These are phyloP conservation scores for Drechmeria coniospora DNA, from an alignment of 2,329 filamentous ascomycete genomes.

Conservation along the genomic window DNA sequence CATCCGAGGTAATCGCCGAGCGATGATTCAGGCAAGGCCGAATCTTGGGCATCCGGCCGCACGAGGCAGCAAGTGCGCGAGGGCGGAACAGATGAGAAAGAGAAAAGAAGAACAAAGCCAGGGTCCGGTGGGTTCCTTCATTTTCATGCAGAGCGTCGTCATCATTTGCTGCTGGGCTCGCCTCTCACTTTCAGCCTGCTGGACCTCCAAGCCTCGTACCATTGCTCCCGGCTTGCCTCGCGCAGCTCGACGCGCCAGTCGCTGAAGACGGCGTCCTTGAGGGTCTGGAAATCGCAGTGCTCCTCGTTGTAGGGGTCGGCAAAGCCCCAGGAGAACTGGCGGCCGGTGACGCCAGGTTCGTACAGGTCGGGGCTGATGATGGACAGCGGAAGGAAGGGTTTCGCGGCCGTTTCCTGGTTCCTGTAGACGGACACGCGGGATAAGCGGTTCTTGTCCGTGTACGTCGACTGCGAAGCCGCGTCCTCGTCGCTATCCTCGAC, in stretches of 20 bases:
- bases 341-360: constrained; percentile 62
- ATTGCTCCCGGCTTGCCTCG: constrained; percentile 77
- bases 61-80: too few species aligned
- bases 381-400: constrained; percentile 70
- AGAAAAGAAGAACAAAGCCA: too few species aligned
- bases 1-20: too few species aligned
- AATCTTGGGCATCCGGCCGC: too few species aligned
- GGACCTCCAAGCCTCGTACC: constrained; percentile 93
- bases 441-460: constrained; percentile 26
- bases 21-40: too few species aligned
- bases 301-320: constrained; percentile 81
- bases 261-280: constrained; percentile 83
- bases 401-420: constrained; percentile 34
- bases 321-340: constrained; percentile 92
- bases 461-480: constrained; percentile 16
- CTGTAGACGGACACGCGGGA: constrained; percentile 30
- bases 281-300: constrained; percentile 84
- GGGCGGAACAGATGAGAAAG: too few species aligned
- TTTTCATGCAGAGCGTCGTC: too few species aligned
- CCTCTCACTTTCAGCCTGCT: constrained; percentile 44
- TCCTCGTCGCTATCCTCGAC: constrained; percentile 15
- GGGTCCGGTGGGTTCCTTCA: too few species aligned
- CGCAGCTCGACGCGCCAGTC: constrained; percentile 89
- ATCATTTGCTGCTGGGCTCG: constrained; percentile 20
- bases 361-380: constrained; percentile 91